Base-by-base conservation (phyloP, 1,284 basidiomycete genomes). In the Leccinum proliferum region DNA sequence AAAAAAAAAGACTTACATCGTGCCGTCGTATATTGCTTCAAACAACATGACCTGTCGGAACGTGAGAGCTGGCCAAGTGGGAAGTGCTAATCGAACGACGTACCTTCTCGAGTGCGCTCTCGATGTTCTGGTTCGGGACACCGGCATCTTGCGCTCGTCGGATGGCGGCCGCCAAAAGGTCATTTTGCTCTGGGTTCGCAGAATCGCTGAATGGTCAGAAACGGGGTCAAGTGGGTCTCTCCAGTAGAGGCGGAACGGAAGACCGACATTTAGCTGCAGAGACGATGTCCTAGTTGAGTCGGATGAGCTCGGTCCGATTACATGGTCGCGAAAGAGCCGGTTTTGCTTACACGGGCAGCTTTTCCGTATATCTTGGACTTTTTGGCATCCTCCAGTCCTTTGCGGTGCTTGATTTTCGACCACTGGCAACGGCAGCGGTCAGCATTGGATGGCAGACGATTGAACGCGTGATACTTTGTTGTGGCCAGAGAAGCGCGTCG, bases 371-470 rank as follows among this genome's bases (percentile, higher is more conserved):
- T 69, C 21, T 21, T 21, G 21, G 21, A 21, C 21, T 21, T 21
- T 21, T 85, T 83, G 3, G 80, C 78, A 71, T 94, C 92, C 60
- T 83, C 87, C 2, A 80, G 79, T 11, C 89, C 92, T 70, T 94
- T 94, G 69, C 82, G 84, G 64, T 91, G 84, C 72, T 92, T 88
- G 73, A 94, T 94, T 80, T 94, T 94, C 3, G 91, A 92, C 92
- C 92, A 94, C 87, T 91, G 63, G 15, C 62, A 18, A 57, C 32
- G 39, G 5, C 46, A 8, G 52, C 25, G 21, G 60, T 69, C 62
- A 67, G 59, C 50, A 25, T 37, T 10, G 55, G 58, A 29, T 18
- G 32, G 7, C 25, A 53, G 25, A 53, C 8, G 25, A n/a, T 53
- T 7, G 34, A 35, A 48, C 9, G 15, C 12, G 12, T 21, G 67